Evolutionary conservation across 176 grass and related monocot species (phyloP).

Genomic region (Neostapfia colusana): DNA sequence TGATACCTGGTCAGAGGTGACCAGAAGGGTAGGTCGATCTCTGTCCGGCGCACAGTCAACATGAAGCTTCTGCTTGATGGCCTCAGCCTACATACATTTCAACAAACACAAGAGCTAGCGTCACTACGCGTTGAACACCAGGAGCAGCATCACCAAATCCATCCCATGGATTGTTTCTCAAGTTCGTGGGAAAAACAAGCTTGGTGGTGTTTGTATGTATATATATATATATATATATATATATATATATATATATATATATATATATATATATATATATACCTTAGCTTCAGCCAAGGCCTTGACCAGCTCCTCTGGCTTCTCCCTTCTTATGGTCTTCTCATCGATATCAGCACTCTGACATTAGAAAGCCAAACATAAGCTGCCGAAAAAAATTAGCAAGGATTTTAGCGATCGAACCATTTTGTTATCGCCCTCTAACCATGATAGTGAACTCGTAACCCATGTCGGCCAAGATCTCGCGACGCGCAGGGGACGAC

Average conservation of each 20-base stretch:
- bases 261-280: too few species aligned
- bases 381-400: too few species aligned
- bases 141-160: not conserved
- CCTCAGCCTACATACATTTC: slow-evolving; percentile 54
- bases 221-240: not conserved
- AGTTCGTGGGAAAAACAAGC: not conserved
- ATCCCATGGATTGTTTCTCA: not conserved
- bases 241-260: too few species aligned
- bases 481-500: slow-evolving; percentile 67
- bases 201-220: too few species aligned
- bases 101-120: not conserved
- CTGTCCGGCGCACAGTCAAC: not conserved
- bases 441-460: slow-evolving; percentile 72
- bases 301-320: slow-evolving; percentile 70
- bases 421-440: not conserved
- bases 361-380: not conserved
- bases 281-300: slow-evolving; percentile 79
- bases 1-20: slow-evolving; percentile 68
- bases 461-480: slow-evolving; percentile 70
- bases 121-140: not conserved
- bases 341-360: slow-evolving; percentile 81
- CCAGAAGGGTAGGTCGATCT: slow-evolving; percentile 40
- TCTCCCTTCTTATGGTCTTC: slow-evolving; percentile 67
- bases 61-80: slow-evolving; percentile 46
- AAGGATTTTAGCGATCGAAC: not conserved